phyloP scores from a whole-genome alignment of 2,329 filamentous ascomycete genomes.

The Stromatinia cepivora region DNA sequence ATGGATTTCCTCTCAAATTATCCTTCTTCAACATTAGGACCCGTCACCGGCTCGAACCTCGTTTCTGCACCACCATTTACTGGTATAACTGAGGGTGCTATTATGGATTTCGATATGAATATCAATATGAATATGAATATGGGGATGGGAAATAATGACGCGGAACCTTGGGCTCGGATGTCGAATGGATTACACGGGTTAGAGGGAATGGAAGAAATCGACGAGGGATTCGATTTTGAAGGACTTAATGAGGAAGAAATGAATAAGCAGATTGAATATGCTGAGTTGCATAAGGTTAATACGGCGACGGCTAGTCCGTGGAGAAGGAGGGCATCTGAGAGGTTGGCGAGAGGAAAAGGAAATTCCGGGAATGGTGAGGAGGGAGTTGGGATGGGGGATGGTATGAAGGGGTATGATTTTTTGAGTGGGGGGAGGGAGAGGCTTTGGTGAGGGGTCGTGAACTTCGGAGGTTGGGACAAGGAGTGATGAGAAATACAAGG shows the following conservation, averaged over 20 bases:
- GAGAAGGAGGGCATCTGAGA: constrained; percentile 25
- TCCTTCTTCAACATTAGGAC: background rate
- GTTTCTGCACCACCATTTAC: background rate
- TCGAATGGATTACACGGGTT: constrained; percentile 4
- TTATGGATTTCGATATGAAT: constrained; percentile 26
- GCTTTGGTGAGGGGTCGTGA: background rate
- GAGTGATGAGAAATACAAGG: background rate
- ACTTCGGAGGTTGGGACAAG: background rate
- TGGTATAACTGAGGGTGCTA: background rate
- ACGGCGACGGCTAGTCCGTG: constrained; percentile 31
- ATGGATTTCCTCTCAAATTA: background rate
- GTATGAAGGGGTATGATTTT: background rate
- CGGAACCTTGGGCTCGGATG: background rate
- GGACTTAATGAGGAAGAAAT: background rate
- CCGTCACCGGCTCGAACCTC: background rate
- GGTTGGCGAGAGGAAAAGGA: background rate
- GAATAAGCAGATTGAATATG: constrained; percentile 27
- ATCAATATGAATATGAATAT: constrained; percentile 11
- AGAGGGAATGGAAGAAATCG: constrained; percentile 14
- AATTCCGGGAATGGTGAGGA: background rate
- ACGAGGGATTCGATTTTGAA: background rate
- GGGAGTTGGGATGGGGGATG: no score
- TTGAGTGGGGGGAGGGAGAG: background rate
- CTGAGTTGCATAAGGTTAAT: constrained; percentile 30
- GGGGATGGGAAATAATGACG: background rate